Percentiles rank a stretch among this genome's conserved stretches.
Conservation (phyloP, 2,329 filamentous ascomycete genomes). For the Parastagonospora avenae region DNA sequence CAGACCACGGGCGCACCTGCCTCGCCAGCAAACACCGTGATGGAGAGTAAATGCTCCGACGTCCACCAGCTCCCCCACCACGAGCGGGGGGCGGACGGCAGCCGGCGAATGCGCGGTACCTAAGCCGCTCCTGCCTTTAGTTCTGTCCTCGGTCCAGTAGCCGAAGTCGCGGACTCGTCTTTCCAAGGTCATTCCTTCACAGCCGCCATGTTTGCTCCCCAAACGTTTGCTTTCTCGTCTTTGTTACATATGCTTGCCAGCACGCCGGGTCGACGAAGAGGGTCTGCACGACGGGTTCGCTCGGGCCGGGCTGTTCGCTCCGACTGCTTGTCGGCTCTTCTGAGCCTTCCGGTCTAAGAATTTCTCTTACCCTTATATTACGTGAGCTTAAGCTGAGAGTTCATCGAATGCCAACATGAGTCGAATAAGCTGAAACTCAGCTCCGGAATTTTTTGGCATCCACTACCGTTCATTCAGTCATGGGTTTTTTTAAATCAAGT, state of each 20-base stretch:
- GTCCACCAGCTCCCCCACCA: constrained; percentile 18
- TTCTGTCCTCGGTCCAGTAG: neutral
- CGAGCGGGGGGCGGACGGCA: constrained; percentile 13
- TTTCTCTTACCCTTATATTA: neutral
- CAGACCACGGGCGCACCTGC: neutral
- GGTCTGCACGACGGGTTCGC: constrained; percentile 13
- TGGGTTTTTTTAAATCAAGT: no score
- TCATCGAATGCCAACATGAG: neutral
- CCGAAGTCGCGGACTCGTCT: neutral
- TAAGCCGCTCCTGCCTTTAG: constrained; percentile 10
- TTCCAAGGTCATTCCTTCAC: neutral
- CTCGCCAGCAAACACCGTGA: constrained; percentile 15
- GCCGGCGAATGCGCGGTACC: constrained; percentile 5
- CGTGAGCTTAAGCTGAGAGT: neutral
- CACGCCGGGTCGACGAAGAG: neutral
- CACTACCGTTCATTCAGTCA: no score
- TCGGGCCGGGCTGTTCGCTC: constrained; percentile 1
- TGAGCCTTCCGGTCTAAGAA: neutral
- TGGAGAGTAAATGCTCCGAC: constrained; percentile 14
- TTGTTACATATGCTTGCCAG: constrained; percentile 4
- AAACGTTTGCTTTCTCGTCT: neutral
- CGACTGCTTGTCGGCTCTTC: constrained; percentile 1
- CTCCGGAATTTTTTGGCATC: no score
- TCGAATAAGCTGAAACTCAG: neutral
- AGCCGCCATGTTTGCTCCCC: neutral